phyloP scores from a whole-genome alignment of 805 yeast genomes.

The Pichia ethanolica region DNA sequence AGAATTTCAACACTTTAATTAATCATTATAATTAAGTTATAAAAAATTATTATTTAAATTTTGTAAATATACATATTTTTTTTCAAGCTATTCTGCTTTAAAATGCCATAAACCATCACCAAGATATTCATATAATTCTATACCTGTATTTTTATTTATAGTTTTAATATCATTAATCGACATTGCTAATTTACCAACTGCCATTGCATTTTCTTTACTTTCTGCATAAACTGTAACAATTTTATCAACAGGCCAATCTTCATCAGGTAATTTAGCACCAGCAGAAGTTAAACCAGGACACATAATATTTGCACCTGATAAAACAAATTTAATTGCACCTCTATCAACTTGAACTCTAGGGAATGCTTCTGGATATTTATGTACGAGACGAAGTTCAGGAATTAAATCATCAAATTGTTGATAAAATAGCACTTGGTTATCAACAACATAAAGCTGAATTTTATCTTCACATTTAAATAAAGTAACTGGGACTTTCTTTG shows the following conservation, averaged over 20 bases:
- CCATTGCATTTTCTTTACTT: slow-evolving; percentile 86
- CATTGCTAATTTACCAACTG: slow-evolving; percentile 83
- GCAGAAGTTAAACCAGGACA: slow-evolving; percentile 88
- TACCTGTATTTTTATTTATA: slow-evolving; percentile 81
- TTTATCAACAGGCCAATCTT: slow-evolving; percentile 56
- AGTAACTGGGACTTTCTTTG: slow-evolving; percentile 79
- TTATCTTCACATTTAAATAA: slow-evolving; percentile 85
- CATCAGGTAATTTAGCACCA: slow-evolving; percentile 78
- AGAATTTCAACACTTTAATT: neutral
- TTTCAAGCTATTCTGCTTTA: slow-evolving; percentile 19
- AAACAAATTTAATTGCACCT: slow-evolving; percentile 91
- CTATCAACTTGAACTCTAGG: slow-evolving; percentile 88
- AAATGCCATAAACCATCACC: slow-evolving; percentile 87
- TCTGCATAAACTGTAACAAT: slow-evolving; percentile 83
- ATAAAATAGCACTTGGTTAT: slow-evolving; percentile 65
- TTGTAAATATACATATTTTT: neutral
- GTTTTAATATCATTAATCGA: slow-evolving; percentile 81
- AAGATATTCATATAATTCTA: slow-evolving; percentile 72
- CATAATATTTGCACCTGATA: slow-evolving; percentile 96
- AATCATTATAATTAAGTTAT: neutral
- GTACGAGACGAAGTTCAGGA: slow-evolving; percentile 70
- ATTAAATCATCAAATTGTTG: slow-evolving; percentile 77
- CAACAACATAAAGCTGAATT: slow-evolving; percentile 67
- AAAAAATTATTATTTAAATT: neutral
- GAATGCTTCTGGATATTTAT: slow-evolving; percentile 74